Base-by-base conservation (phyloP, 495 filamentous ascomycete genomes). In the Annulohypoxylon bovei region DNA sequence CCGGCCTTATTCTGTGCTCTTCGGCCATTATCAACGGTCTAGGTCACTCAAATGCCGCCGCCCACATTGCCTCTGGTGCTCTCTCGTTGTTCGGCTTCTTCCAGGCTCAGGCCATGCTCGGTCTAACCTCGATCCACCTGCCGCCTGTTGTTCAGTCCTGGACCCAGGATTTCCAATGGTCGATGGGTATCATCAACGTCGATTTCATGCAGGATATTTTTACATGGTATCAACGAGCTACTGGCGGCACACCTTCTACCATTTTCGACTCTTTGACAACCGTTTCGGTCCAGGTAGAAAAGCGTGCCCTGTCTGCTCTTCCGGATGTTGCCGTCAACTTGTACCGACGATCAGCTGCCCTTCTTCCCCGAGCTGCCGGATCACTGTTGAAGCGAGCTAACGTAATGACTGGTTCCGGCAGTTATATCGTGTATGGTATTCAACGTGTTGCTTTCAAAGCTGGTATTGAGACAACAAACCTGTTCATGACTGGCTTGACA, bases 101-200 rank as follows among this genome's bases (percentile, higher is more conserved):
- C 86, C 95, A 99, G 78, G 90, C 92, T 11, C 95, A 98, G 77
- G 94, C 95, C n/a, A 94, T 99, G 79, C 84, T 97, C 68, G 95
- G 94, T 47, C 91, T 98, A 84, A 91, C 88, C 33, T 86, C 91
- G 11, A 89, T 98, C n/a, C 85, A 85, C 23, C 88, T 97, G 54
- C 95, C 95, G 2, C 95, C 95, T 0, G 91, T 97, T 52, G 95
- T 97, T 44, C 87, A 91, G 74, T 86, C 95, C 0, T 99, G 95
- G 95, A 97, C 95, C 0, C 95, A 98, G 83, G 95, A 98, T 76
- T 98, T 98, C 83, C 90, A 95, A 78, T 99, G 95, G 95, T 95
- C 89, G 77, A 96, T 99, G 93, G 95, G 95, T 73, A 94, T 99
- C 75, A 97, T 99, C 75, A 87, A 87, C 56, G 86, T 99, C 62